These are phyloP conservation scores for Macrotyloma uniflorum DNA, from an alignment of 306 rosid genomes.

Conservation along the genomic window DNA sequence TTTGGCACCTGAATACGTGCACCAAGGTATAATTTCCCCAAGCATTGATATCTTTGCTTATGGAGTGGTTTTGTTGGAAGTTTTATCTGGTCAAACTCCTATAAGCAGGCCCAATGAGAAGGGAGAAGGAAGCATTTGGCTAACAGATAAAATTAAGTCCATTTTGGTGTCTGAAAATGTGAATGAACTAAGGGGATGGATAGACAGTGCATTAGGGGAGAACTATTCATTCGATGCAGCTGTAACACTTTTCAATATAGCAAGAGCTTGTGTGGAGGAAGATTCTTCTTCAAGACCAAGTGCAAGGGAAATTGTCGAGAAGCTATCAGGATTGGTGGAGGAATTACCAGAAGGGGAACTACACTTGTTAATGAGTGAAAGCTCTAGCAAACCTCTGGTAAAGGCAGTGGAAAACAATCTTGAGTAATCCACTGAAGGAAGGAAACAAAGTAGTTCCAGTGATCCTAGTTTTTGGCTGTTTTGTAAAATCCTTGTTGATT, in stretches of 20 bases:
- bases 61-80: constrained; percentile 78
- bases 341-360: constrained; percentile 60
- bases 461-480: not conserved
- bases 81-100: constrained; percentile 67
- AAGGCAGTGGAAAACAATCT: constrained; percentile 48
- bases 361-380: constrained; percentile 54
- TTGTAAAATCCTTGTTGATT: not conserved
- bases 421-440: no score
- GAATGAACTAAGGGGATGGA: constrained; percentile 75
- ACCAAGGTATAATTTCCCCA: constrained; percentile 67
- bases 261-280: constrained; percentile 74
- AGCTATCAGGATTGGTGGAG: constrained; percentile 65
- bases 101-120: constrained; percentile 56
- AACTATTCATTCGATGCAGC: constrained; percentile 71
- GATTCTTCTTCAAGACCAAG: constrained; percentile 68
- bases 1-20: constrained; percentile 76
- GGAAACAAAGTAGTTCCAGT: not conserved
- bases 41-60: constrained; percentile 71
- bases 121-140: constrained; percentile 58
- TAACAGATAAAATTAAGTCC: constrained; percentile 58
- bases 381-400: constrained; percentile 78
- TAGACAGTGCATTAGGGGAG: constrained; percentile 78
- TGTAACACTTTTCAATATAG: constrained; percentile 59
- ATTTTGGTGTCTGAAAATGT: constrained; percentile 60
- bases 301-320: constrained; percentile 70